Conservation (phyloP, 2,329 filamentous ascomycete species). For the Cladosporium sp. region DNA sequence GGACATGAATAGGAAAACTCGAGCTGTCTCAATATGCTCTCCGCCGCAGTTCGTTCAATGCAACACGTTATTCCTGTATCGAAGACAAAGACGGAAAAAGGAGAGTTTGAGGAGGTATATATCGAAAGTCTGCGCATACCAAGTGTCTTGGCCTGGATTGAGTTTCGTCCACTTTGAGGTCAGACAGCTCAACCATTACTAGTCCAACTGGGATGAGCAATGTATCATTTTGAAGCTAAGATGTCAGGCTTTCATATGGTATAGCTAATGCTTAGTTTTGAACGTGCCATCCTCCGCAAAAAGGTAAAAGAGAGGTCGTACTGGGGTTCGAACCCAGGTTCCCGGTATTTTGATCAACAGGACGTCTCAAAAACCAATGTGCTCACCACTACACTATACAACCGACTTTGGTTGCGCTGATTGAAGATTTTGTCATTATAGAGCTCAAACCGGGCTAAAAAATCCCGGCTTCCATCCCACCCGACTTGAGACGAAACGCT, state of each 20-base stretch:
- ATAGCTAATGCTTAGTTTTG: neutral
- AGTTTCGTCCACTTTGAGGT: neutral
- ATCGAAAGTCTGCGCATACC: no score
- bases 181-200: neutral
- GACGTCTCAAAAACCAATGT: slow-evolving; percentile 6
- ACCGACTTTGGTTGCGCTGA: neutral
- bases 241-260: neutral
- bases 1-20: no score
- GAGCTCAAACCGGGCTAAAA: neutral
- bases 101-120: no score
- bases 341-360: neutral
- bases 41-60: neutral
- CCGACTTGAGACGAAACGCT: neutral
- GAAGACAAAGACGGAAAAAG: neutral
- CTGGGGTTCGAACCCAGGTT: slow-evolving; percentile 12
- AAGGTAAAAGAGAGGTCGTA: neutral
- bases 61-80: neutral
- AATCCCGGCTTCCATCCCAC: neutral
- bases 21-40: no score
- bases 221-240: neutral
- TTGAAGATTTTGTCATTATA: neutral
- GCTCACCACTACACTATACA: slow-evolving; percentile 10
- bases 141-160: no score
- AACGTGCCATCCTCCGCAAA: neutral
- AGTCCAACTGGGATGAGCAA: neutral